phyloP scores from a whole-genome alignment of 805 yeast genomes.

The Deakozyma indianensis region DNA sequence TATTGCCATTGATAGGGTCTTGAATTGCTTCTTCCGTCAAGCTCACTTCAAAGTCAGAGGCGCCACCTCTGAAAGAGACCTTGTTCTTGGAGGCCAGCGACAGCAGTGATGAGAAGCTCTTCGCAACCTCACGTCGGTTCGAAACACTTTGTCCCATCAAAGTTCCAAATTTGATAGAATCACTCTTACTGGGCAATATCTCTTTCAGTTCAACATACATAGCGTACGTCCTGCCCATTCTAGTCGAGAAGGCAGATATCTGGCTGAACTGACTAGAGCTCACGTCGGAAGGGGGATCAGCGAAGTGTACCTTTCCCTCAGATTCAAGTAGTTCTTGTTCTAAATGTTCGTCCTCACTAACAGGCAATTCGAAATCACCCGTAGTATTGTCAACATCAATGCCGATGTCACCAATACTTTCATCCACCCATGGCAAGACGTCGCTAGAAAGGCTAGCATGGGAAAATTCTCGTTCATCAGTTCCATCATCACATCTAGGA shows the following conservation, averaged over 20 bases:
- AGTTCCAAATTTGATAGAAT: neutral
- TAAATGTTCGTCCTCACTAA: too few species aligned
- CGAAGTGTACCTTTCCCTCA: too few species aligned
- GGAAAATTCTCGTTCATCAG: too few species aligned
- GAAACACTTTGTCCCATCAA: neutral
- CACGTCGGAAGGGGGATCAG: neutral
- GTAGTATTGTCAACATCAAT: too few species aligned
- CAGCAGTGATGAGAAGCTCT: neutral
- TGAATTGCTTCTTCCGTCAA: neutral
- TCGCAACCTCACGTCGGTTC: neutral
- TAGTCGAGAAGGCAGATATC: neutral
- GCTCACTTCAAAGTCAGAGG: neutral
- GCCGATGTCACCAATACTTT: neutral
- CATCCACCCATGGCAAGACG: neutral
- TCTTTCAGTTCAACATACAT: neutral
- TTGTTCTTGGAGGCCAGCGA: neutral
- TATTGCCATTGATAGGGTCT: neutral
- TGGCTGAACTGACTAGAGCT: neutral
- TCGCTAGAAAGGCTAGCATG: neutral
- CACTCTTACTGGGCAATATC: neutral
- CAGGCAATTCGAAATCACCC: too few species aligned
- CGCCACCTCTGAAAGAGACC: neutral
- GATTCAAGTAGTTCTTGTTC: too few species aligned
- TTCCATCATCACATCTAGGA: too few species aligned
- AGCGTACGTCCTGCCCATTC: neutral